Conservation (phyloP, 2,329 filamentous ascomycete genomes). For the Emmonsiellopsis sp. region DNA sequence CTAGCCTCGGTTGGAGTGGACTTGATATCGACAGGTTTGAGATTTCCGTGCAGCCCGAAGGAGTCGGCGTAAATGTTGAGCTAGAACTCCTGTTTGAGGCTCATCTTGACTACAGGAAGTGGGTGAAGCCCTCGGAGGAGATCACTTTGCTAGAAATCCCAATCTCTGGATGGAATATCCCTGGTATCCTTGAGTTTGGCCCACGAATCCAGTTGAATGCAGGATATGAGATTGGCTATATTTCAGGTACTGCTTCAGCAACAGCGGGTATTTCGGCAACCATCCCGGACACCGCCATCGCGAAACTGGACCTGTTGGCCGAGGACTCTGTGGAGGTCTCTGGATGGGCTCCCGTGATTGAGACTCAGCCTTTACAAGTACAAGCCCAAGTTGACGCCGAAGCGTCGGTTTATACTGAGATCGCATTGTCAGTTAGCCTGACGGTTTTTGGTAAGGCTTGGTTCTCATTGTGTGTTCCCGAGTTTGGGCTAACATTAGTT, state of each 20-base stretch:
- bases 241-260: slow-evolving; percentile 1
- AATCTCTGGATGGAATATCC: slow-evolving; percentile 6
- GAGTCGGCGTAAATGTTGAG: slow-evolving; percentile 1
- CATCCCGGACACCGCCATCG: slow-evolving; percentile 5
- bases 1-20: slow-evolving; percentile 2
- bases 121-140: not conserved
- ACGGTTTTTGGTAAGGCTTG: slow-evolving; percentile 2
- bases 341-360: slow-evolving; percentile 5
- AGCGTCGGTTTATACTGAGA: slow-evolving; percentile 4
- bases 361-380: slow-evolving; percentile 3
- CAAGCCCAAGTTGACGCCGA: slow-evolving; percentile 5
- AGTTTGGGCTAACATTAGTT: not conserved
- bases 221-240: slow-evolving; percentile 4
- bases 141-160: slow-evolving; percentile 4
- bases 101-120: slow-evolving; percentile 1
- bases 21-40: slow-evolving; percentile 6
- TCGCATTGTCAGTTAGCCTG: slow-evolving; percentile 5
- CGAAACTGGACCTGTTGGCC: slow-evolving; percentile 4
- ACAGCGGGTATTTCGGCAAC: slow-evolving; percentile 3
- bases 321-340: slow-evolving; percentile 4
- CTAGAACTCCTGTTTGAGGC: slow-evolving; percentile 1
- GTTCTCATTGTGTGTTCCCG: not conserved
- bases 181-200: slow-evolving; percentile 5
- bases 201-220: slow-evolving; percentile 6
- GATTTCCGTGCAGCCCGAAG: slow-evolving; percentile 3